Evolutionary conservation across 768 basidiomycete genomes (phyloP), one percentile per base, ranked within the genome.

Genomic region (Suillus weaverae): DNA sequence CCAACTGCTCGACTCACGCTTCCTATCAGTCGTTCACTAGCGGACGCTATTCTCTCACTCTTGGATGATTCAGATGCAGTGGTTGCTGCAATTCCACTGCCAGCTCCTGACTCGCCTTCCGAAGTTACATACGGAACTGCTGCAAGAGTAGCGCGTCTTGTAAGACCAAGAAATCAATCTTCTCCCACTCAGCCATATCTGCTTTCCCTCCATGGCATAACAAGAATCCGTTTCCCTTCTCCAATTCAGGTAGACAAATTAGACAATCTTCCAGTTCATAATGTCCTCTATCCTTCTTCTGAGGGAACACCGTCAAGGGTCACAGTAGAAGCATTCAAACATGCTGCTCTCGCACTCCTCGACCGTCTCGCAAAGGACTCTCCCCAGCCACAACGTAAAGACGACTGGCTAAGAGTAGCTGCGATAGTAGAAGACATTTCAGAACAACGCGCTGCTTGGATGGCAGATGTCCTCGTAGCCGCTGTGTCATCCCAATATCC

Each of bases 391-490:
- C 74, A 82, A 32, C 81, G 86, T 64, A 85, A 85, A 64, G 91
- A 92, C 39, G 86, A 85, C 8, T 92, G 88, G 77, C 74, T 81
- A 70, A 90, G 88, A 75, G 86, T 92, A 61, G 81, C 88, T 4
- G 79, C 78, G 38, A 89, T 92, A 85, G 79, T 93, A 11, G 90
- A 92, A 65, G 90, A 94, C 43, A 82, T 89, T 18, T 83, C 87
- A 0, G 83, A 85, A 68, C 81, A 84, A 10, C 79, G 86, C 35
- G 85, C 88, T 0, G 83, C 86, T 4, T 90, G 89, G 86, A 87
- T 92, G 83, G 90, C 90, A 0, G 92, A 94, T 70, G 86, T 92
- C 14, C 81, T 94, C 39, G 82, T 92, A 18, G 83, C 88, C 11
- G 73, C 76, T 30, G 67, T 74, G 39, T 84, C 86, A 60, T 84